Base-by-base conservation (phyloP, 2,329 filamentous ascomycete genomes). In the Thelonectria rubi region DNA sequence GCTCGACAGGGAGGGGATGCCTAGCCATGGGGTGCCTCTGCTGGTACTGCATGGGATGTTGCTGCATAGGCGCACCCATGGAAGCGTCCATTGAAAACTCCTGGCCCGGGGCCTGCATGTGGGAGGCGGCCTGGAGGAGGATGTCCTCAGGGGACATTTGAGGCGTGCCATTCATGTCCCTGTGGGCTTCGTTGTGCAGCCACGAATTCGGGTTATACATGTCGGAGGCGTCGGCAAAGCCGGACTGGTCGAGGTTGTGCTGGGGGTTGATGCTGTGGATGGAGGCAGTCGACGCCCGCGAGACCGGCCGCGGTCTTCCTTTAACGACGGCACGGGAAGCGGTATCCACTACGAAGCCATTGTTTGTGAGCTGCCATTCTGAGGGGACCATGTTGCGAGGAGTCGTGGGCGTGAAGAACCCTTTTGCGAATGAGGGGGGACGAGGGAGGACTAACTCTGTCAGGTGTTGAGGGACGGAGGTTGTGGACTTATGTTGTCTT, bases 111-210 rank as follows among this genome's bases (percentile, higher is more conserved):
- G 79, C 77, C 64, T 86, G 83, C 69, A 88, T 80, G 64, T 87
- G 86, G 20, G 82, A 80, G 26, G 83, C 81, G 17, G 84, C 82
- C 58, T 86, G 84, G 63, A 89, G 77, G 49, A 89, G 82, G 76
- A 88, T 82, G 62, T 86, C 85, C 66, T 88, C 86, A 21, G 84
- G 76, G 3, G 84, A 81, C 78, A 88, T 81, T 55, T 82, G 81
- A 32, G 79, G 75, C 34, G 74, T 73, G 15, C 75, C 70, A 8
- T 74, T 71, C 64, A 85, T 79, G 49, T 81, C 79, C 69, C 80
- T 80, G 10, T 82, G 80, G 51, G 79, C 79, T 65, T 77, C 79
- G 64, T 77, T 81, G 53, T 77, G 63, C 53, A 82, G 74, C 85
- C 85, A 87, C 75, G 83, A 14, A 81, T 32, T 80, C 76, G 18